A percentile compares a stretch with the other conserved stretches of the same genome.
Conservation (phyloP, 2,329 filamentous ascomycete genomes). For the Penicillium sp. region DNA sequence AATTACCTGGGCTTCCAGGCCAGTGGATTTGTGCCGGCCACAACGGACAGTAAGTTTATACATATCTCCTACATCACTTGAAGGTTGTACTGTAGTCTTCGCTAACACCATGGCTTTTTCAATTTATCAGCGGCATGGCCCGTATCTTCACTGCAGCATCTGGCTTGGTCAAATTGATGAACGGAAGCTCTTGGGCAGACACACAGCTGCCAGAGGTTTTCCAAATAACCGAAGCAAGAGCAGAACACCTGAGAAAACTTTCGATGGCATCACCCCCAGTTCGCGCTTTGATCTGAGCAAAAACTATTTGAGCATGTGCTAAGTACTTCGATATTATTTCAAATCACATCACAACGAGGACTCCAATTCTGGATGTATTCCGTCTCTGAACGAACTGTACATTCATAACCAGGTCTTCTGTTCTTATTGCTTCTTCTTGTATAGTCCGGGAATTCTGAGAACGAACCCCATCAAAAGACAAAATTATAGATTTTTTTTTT, state of each 20-base stretch:
- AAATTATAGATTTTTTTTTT: too few species aligned
- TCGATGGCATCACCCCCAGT: not conserved
- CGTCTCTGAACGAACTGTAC: too few species aligned
- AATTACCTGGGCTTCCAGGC: conserved; percentile 2
- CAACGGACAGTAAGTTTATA: conserved; percentile 1
- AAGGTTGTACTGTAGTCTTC: not conserved
- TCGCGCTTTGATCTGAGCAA: not conserved
- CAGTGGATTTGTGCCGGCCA: conserved; percentile 5
- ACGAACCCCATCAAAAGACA: too few species aligned
- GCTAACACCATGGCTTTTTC: not conserved
- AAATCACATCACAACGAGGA: not conserved
- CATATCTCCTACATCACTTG: not conserved
- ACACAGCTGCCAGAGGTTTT: conserved; percentile 1
- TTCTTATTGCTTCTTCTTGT: too few species aligned
- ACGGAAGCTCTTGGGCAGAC: not conserved
- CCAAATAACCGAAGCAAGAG: not conserved
- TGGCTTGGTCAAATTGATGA: conserved; percentile 1
- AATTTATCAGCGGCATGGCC: not conserved
- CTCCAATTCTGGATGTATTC: too few species aligned
- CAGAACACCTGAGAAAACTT: not conserved
- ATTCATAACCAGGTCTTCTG: too few species aligned
- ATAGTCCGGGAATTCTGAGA: too few species aligned
- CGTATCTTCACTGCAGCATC: conserved; percentile 6
- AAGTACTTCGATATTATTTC: not conserved
- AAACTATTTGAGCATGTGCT: not conserved